Evolutionary conservation across 2,329 filamentous ascomycete genomes (phyloP).

Genomic region (Scytalidium sp.): DNA sequence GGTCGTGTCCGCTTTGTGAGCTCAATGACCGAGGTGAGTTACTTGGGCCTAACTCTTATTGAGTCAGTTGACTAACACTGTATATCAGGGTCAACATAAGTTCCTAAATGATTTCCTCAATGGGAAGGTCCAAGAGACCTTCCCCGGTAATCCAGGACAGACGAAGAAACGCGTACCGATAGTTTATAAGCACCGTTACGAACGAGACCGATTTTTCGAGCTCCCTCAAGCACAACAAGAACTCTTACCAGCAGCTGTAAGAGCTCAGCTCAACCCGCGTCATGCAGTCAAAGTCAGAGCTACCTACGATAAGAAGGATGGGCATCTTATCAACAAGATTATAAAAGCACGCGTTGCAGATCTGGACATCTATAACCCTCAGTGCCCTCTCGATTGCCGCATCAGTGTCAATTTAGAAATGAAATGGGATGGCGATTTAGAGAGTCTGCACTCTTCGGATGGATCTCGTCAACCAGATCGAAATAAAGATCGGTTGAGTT

Average conservation of each 20-base stretch:
- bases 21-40: slow-evolving; percentile 80
- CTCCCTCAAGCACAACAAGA: slow-evolving; percentile 58
- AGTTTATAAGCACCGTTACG: slow-evolving; percentile 76
- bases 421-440: slow-evolving; percentile 69
- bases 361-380: slow-evolving; percentile 81
- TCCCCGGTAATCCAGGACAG: slow-evolving; percentile 45
- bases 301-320: slow-evolving; percentile 71
- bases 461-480: slow-evolving; percentile 51
- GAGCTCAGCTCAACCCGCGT: slow-evolving; percentile 55
- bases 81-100: slow-evolving; percentile 69
- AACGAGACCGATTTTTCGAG: slow-evolving; percentile 82
- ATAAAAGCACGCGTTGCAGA: slow-evolving; percentile 89
- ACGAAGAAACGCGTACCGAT: slow-evolving; percentile 55
- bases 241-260: slow-evolving; percentile 62
- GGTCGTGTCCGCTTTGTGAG: slow-evolving; percentile 72
- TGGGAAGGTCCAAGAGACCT: slow-evolving; percentile 55
- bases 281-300: slow-evolving; percentile 66
- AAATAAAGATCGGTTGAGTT: slow-evolving; percentile 88
- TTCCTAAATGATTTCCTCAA: slow-evolving; percentile 85
- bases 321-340: slow-evolving; percentile 73
- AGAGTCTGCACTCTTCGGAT: slow-evolving; percentile 42
- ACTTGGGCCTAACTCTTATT: neutral
- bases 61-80: slow-evolving; percentile 11
- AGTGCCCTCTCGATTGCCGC: slow-evolving; percentile 79
- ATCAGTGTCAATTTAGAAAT: slow-evolving; percentile 95